Conservation (phyloP, 1,284 basidiomycete genomes). For the Ceratobasidium papillatum region DNA sequence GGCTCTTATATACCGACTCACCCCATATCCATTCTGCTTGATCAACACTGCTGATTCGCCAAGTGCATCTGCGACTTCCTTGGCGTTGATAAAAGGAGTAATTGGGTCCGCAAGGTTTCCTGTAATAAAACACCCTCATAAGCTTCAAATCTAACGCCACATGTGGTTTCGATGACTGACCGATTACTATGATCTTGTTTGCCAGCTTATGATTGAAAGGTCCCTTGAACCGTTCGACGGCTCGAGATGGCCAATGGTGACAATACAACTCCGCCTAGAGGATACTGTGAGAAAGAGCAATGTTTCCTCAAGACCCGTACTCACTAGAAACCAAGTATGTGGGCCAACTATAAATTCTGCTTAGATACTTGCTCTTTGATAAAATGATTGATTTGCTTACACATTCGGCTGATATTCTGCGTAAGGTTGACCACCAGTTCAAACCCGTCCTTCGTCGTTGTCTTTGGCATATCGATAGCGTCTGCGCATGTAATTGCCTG, state of each 20-base stretch:
- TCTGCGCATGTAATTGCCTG: slow-evolving; percentile 40
- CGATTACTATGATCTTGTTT: slow-evolving; percentile 37
- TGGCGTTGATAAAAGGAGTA: slow-evolving; percentile 28
- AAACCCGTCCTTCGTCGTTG: slow-evolving; percentile 38
- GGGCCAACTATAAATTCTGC: neutral
- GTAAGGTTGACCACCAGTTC: slow-evolving; percentile 18
- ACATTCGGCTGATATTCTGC: neutral
- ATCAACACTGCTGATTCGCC: slow-evolving; percentile 36
- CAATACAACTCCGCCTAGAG: neutral
- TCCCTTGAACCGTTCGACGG: slow-evolving; percentile 31
- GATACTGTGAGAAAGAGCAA: neutral
- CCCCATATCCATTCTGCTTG: slow-evolving; percentile 39
- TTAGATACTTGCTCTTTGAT: neutral
- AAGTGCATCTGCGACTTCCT: slow-evolving; percentile 28
- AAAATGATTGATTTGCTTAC: slow-evolving; percentile 10
- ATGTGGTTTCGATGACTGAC: neutral
- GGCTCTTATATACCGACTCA: neutral
- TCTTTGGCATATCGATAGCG: slow-evolving; percentile 10
- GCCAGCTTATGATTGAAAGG: slow-evolving; percentile 23
- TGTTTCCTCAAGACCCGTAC: neutral
- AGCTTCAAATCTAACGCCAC: neutral
- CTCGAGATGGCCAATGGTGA: slow-evolving; percentile 31
- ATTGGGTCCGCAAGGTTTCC: slow-evolving; percentile 39
- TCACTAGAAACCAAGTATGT: neutral
- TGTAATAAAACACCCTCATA: neutral